Evolutionary conservation across 306 rosid genomes (phyloP), one percentile per base, ranked within the genome.

Genomic region (Trifolium repens): DNA sequence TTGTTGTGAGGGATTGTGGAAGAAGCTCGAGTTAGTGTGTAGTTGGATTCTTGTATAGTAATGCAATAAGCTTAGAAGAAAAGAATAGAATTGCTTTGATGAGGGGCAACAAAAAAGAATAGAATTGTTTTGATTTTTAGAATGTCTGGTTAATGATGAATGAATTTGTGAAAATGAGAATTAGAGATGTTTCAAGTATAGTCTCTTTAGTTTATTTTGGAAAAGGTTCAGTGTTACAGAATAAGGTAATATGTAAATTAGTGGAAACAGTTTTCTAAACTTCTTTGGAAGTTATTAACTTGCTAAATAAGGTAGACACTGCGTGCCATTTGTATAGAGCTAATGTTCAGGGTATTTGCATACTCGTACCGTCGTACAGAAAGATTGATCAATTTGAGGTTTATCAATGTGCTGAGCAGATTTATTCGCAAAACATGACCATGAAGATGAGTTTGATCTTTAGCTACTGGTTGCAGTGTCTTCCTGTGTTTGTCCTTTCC

Each of bases 51-150:
- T 66, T 39, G 26, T 69, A 37, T 68, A 37, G 16, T 44, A 55
- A 34, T 65, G 13, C 32, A 34, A n/a, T 66, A 26, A 27, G 40
- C 52, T 44, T 0, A 8, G 43, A 67, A 73, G 15, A 17, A 17
- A 17, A 17, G 19, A 64, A 42, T n/a, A n/a, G n/a, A n/a, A n/a
- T 69, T 60, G 69, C 32, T 67, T 9, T 72, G 39, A 17, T 77
- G 81, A 32, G 54, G 55, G 4, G 15, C 7, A 7, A 2, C 13
- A 15, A 35, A 64, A 43, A 46, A 8, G 10, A 17, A 15, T 15
- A 42, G 22, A 68, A 5, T 16, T 14, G 22, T 16, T 9, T 75
- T n/a, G 35, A 14, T 63, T 12, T 34, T 49, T 63, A 43, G 40
- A 4, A 63, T 3, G 34, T 32, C 35, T 72, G 30, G 59, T 17